Conservation (phyloP, 805 yeast genomes). For the Naumovozyma baii region DNA sequence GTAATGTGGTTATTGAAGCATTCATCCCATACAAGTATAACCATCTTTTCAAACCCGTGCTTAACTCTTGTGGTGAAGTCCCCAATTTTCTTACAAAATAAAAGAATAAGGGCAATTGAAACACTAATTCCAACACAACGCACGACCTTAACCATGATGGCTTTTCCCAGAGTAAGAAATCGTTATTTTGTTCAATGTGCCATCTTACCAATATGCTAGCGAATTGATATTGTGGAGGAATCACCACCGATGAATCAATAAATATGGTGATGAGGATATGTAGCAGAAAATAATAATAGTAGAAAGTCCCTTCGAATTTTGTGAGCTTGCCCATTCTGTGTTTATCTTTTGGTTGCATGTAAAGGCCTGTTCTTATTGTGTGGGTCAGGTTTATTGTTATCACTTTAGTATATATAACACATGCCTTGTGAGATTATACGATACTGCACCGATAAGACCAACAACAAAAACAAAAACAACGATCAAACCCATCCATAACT, state of each 20-base stretch:
- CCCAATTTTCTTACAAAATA: conserved; percentile 18
- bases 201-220: conserved; percentile 44
- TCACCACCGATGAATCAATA: conserved; percentile 63
- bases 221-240: conserved; percentile 40
- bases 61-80: conserved; percentile 4
- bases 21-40: conserved; percentile 67
- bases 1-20: conserved; percentile 70
- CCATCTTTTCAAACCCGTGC: conserved; percentile 17
- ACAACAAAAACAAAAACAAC: too few species aligned
- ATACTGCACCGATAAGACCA: too few species aligned
- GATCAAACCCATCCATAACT: too few species aligned
- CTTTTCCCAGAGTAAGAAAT: conserved; percentile 48
- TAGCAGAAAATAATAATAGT: conserved; percentile 42
- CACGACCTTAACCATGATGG: conserved; percentile 70
- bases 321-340: neutral
- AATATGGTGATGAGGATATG: conserved; percentile 71
- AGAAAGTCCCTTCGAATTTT: conserved; percentile 28
- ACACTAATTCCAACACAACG: conserved; percentile 59
- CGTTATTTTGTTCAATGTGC: conserved; percentile 61
- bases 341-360: too few species aligned
- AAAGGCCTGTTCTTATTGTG: too few species aligned
- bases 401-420: too few species aligned
- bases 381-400: too few species aligned
- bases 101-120: conserved; percentile 75
- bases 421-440: too few species aligned